Percentiles rank a stretch among this genome's conserved stretches.
phyloP scores from a whole-genome alignment of 2,329 filamentous ascomycete species.

The Trichoderma arundinaceum region DNA sequence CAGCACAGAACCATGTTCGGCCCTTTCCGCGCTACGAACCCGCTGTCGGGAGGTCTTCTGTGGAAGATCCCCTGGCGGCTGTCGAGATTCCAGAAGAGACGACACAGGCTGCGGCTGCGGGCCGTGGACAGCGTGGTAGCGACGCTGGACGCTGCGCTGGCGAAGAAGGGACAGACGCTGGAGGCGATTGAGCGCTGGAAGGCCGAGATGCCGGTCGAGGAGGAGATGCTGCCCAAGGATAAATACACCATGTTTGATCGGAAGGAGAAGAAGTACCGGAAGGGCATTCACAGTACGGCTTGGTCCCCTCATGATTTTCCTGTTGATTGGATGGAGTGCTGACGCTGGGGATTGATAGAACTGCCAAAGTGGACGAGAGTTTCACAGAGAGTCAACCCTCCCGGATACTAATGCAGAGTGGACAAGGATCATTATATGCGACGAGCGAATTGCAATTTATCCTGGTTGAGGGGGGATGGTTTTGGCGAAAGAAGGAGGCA shows the following conservation, averaged over 20 bases:
- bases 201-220: conserved; percentile 91
- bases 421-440: conserved; percentile 1
- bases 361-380: conserved; percentile 94
- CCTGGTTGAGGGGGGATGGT: background rate
- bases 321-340: conserved; percentile 28
- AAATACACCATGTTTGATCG: conserved; percentile 99
- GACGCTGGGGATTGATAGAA: conserved; percentile 55
- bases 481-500: conserved; percentile 8
- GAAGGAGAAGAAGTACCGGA: conserved; percentile 93
- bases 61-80: conserved; percentile 99
- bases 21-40: conserved; percentile 77
- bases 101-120: conserved; percentile 81
- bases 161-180: conserved; percentile 71
- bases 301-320: background rate
- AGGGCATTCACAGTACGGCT: conserved; percentile 92
- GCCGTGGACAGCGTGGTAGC: conserved; percentile 87
- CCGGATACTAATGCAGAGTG: conserved; percentile 72
- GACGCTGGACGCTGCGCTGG: conserved; percentile 78
- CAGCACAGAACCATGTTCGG: conserved; percentile 70
- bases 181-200: conserved; percentile 91
- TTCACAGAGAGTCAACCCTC: conserved; percentile 90
- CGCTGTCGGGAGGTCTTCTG: conserved; percentile 79
- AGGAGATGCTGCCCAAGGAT: conserved; percentile 93
- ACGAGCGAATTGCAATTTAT: conserved; percentile 18
- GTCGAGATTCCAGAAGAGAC: conserved; percentile 86